Conservation (phyloP, 495 filamentous ascomycete genomes). For the Aspergillus diversus region DNA sequence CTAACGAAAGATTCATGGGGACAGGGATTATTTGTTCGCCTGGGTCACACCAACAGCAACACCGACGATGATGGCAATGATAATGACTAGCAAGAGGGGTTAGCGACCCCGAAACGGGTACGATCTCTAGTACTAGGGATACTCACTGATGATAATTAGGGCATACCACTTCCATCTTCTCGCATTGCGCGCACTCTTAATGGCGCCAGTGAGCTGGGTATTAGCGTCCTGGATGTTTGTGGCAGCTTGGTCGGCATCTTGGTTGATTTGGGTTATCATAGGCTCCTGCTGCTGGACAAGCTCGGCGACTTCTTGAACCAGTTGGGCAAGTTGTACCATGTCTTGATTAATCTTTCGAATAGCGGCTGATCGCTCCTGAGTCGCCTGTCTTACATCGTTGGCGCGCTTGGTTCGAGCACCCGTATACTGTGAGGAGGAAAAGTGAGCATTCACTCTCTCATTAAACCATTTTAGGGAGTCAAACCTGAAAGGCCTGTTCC, state of each 20-base stretch:
- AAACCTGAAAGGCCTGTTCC: conserved; percentile 73
- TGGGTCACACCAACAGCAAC: conserved; percentile 53
- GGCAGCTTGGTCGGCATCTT: conserved; percentile 76
- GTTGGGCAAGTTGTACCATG: conserved; percentile 79
- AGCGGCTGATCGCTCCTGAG: conserved; percentile 81
- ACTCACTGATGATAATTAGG: conserved; percentile 78
- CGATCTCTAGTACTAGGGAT: neutral
- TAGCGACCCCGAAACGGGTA: neutral
- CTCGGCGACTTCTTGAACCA: conserved; percentile 84
- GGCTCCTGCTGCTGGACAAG: conserved; percentile 83
- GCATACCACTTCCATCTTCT: conserved; percentile 99
- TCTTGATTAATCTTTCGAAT: conserved; percentile 90
- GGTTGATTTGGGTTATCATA: conserved; percentile 74
- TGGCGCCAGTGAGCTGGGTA: conserved; percentile 74
- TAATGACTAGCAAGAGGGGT: conserved; percentile 41
- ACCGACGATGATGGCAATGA: conserved; percentile 55
- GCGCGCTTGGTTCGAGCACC: conserved; percentile 80
- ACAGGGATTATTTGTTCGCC: conserved; percentile 30
- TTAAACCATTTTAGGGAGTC: conserved; percentile 7
- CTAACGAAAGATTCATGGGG: neutral
- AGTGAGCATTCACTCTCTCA: neutral
- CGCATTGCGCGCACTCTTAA: conserved; percentile 75
- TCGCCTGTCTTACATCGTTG: conserved; percentile 72
- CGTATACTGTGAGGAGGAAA: conserved; percentile 18
- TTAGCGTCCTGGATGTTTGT: conserved; percentile 81